Base-by-base conservation (phyloP, 176 grass and related monocot genomes). In the Puya raimondii region DNA sequence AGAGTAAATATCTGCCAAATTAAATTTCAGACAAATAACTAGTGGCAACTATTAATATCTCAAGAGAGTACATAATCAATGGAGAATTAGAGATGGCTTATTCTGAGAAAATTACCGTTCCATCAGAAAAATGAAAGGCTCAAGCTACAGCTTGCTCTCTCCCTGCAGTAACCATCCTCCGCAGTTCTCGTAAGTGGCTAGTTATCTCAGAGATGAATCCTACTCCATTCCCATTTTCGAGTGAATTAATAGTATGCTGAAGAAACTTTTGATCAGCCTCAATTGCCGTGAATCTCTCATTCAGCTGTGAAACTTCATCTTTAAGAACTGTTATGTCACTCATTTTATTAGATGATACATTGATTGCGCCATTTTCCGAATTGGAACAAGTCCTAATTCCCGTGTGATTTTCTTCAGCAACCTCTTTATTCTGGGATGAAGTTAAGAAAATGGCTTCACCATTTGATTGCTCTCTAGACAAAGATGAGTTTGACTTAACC, bases 181-280 rank as follows among this genome's bases (percentile, higher is more conserved):
- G 78, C 58, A 92, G 72, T 69, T 85, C 84, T 64, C 80, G 80
- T 11, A 89, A 80, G 72, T 86, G 81, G 56, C 54, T 4, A 18
- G 86, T 80, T 63, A 96, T 89, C 72, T 89, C 86, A 15, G 74
- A 76, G 80, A 96, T 74, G 78, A 96, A 83, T 42, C 48, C 77
- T 69, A 69, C 72, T 0, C 88, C 86, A 47, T 73, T 16, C 12
- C 86, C 86, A 51, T 67, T 85, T 73, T 71, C 87, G 64, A 92
- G 85, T 4, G 88, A 92, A 68, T 96, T 96, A 47, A 89, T 72
- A 49, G 82, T 86, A 70, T 89, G 86, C 68, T 91, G 80, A 15
- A 89, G 80, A 83, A 96, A 96, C 84, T 68, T 89, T 68, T 48
- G 76, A 71, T 92, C 88, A 48, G 79, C 78, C 69, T 92, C 88